Evolutionary conservation across 371 early-diverging fungal species (phyloP).

Genomic region (Nematocida ausubeli): DNA sequence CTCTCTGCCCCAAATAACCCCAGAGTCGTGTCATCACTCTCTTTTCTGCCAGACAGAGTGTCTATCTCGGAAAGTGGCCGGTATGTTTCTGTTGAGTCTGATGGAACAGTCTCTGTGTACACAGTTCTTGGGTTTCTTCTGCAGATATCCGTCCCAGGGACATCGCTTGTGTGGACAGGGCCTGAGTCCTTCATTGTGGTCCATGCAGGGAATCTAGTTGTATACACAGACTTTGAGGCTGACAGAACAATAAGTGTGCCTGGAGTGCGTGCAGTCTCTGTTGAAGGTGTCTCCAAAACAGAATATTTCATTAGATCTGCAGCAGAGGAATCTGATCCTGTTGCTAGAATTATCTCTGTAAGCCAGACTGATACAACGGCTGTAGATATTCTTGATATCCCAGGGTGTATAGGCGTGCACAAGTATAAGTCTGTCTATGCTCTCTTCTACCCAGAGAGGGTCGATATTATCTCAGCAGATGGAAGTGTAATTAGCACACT

Average conservation of each 20-base stretch:
- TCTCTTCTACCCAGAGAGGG: neutral
- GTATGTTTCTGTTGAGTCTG: constrained; percentile 44
- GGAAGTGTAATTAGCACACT: neutral
- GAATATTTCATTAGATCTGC: constrained; percentile 45
- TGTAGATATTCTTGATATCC: constrained; percentile 32
- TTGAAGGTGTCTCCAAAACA: neutral
- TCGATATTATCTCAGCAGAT: constrained; percentile 20
- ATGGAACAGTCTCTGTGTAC: constrained; percentile 29
- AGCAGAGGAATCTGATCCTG: too few species aligned
- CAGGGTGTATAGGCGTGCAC: constrained; percentile 26
- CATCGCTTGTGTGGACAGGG: constrained; percentile 42
- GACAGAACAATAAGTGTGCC: neutral
- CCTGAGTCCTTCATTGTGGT: constrained; percentile 47
- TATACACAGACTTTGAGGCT: constrained; percentile 46
- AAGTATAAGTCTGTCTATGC: constrained; percentile 46
- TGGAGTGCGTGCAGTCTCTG: neutral
- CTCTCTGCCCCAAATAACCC: neutral
- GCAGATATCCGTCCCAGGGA: constrained; percentile 49
- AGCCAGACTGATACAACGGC: too few species aligned
- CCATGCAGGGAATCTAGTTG: constrained; percentile 1
- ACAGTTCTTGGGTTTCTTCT: constrained; percentile 47
- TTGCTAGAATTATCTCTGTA: too few species aligned
- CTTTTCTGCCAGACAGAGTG: constrained; percentile 43
- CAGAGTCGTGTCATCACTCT: constrained; percentile 27
- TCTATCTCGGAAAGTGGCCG: constrained; percentile 20